Percentiles rank a stretch among this genome's conserved stretches.
Conservation (phyloP, 306 rosid species). For the Comarum palustre region DNA sequence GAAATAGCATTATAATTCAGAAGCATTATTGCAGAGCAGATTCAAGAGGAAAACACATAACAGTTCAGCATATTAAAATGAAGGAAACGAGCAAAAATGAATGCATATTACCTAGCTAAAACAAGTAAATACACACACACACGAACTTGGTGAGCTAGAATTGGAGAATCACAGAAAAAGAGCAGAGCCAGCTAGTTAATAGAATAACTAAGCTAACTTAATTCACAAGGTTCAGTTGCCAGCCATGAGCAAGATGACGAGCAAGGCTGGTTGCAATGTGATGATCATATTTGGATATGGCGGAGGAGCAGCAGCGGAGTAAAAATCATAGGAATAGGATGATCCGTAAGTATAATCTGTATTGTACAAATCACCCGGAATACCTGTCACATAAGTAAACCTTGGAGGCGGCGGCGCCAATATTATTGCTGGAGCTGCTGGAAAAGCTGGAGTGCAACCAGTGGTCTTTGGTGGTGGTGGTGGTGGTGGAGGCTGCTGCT, state of each 20-base stretch:
- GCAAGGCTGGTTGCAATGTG: background rate
- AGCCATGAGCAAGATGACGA: background rate
- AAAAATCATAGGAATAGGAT: constrained; percentile 12
- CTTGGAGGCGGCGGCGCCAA: constrained; percentile 67
- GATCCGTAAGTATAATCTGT: constrained; percentile 12
- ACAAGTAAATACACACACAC: too few species aligned
- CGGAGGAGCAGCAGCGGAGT: constrained; percentile 3
- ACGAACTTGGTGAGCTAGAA: background rate
- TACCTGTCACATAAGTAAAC: constrained; percentile 59
- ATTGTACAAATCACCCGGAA: constrained; percentile 46
- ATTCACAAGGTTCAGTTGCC: background rate
- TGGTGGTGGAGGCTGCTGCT: constrained; percentile 30
- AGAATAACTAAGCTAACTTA: background rate
- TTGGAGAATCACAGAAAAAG: background rate
- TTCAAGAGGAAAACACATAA: too few species aligned
- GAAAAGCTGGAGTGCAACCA: constrained; percentile 17
- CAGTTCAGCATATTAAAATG: too few species aligned
- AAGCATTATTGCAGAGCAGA: too few species aligned
- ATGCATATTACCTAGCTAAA: too few species aligned
- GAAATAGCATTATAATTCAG: too few species aligned
- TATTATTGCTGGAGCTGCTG: background rate
- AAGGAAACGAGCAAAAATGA: too few species aligned
- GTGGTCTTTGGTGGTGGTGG: constrained; percentile 15
- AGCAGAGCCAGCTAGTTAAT: background rate
- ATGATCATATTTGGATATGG: background rate